A percentile compares a stretch with the other conserved stretches of the same genome.
Evolutionary conservation across 108 stramenopile genomes (phyloP).

Genomic region (Fragilariopsis cylindrus): DNA sequence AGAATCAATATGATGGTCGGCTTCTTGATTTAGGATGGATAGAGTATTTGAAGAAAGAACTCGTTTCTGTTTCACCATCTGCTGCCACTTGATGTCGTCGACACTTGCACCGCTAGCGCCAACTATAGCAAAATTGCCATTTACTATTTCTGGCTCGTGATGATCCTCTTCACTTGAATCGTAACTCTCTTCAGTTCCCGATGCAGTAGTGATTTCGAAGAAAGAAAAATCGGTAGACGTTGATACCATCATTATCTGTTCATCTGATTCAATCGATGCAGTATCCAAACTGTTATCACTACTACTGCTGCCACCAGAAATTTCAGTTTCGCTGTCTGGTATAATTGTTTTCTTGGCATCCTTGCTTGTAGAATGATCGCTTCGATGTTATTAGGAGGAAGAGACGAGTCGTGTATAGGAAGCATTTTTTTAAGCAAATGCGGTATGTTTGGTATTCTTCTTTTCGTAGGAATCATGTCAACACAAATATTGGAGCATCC

Average conservation of each 20-base stretch:
- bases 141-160: background rate
- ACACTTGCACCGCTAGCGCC: slow-evolving; percentile 20
- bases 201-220: background rate
- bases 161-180: background rate
- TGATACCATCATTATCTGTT: slow-evolving; percentile 2
- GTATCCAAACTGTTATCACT: background rate
- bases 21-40: slow-evolving; percentile 29
- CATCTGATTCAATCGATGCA: slow-evolving; percentile 1
- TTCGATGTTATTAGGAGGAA: too few relatives aligned
- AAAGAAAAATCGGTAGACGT: background rate
- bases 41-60: slow-evolving; percentile 45
- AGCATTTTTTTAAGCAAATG: too few relatives aligned
- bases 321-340: slow-evolving; percentile 5
- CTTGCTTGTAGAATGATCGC: too few relatives aligned
- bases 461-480: too few relatives aligned
- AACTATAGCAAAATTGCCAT: background rate
- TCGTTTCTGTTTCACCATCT: slow-evolving; percentile 30
- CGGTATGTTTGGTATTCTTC: too few relatives aligned
- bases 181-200: background rate
- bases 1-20: slow-evolving; percentile 18
- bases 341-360: background rate
- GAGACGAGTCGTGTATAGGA: too few relatives aligned
- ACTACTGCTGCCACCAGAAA: background rate
- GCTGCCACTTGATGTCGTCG: slow-evolving; percentile 12
- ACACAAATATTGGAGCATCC: background rate